Conservation (phyloP, 1,284 basidiomycete species). For the Cryptococcus amylolentus region DNA sequence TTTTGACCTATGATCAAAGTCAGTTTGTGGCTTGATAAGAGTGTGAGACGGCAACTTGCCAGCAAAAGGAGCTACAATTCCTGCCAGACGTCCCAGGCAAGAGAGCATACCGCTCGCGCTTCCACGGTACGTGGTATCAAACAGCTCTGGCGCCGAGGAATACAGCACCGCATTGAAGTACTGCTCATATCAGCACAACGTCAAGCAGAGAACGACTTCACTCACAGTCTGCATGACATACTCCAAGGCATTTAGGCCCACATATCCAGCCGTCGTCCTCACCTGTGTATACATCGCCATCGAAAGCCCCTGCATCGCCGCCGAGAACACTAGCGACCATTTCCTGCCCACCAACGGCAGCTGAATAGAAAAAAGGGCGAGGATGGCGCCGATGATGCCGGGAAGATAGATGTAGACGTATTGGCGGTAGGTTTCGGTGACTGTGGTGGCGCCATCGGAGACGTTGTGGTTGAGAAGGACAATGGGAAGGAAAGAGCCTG, state of each 20-base stretch:
- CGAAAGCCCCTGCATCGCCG: slow-evolving; percentile 45
- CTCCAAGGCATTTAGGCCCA: slow-evolving; percentile 47
- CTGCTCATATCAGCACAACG: too few species aligned
- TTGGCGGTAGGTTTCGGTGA: slow-evolving; percentile 49
- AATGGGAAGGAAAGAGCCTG: slow-evolving; percentile 49
- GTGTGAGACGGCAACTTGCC: neutral
- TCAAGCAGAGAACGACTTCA: too few species aligned
- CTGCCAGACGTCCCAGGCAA: slow-evolving; percentile 15
- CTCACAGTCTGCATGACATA: slow-evolving; percentile 27
- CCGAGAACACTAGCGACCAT: slow-evolving; percentile 49
- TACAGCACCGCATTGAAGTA: slow-evolving; percentile 28
- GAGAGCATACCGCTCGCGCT: slow-evolving; percentile 31
- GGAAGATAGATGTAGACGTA: slow-evolving; percentile 47
- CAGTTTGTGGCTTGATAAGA: too few species aligned
- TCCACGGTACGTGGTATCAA: slow-evolving; percentile 48
- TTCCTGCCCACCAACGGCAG: slow-evolving; percentile 47
- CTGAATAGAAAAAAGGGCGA: slow-evolving; percentile 46
- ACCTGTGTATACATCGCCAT: slow-evolving; percentile 51
- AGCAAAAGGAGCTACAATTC: slow-evolving; percentile 17
- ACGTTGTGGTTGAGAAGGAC: slow-evolving; percentile 47
- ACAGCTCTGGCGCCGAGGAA: slow-evolving; percentile 49
- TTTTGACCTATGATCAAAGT: slow-evolving; percentile 4
- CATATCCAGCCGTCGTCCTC: slow-evolving; percentile 35
- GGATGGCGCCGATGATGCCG: slow-evolving; percentile 43
- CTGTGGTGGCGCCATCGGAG: slow-evolving; percentile 29